A percentile compares a stretch with the other conserved stretches of the same genome.
Conservation (phyloP, 495 filamentous ascomycete genomes). For the Penicillium samsonianum region DNA sequence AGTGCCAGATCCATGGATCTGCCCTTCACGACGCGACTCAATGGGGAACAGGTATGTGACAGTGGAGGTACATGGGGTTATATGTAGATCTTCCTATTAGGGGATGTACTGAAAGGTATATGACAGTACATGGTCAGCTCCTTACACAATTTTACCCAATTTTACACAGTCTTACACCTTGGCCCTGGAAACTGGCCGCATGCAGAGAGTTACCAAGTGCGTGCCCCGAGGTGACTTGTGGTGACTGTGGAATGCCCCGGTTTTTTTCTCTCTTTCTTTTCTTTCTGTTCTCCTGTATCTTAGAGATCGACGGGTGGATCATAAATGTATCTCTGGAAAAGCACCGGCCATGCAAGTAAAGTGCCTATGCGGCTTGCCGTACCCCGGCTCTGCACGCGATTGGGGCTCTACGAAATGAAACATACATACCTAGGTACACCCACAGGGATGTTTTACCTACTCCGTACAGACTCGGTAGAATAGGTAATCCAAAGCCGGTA, state of each 20-base stretch:
- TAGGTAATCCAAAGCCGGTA: background rate
- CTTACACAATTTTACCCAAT: constrained; percentile 13
- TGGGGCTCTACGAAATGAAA: constrained; percentile 3
- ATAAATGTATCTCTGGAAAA: constrained; percentile 18
- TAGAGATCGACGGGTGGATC: constrained; percentile 14
- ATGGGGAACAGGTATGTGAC: constrained; percentile 21
- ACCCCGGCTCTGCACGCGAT: constrained; percentile 8
- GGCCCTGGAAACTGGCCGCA: constrained; percentile 26
- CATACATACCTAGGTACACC: background rate
- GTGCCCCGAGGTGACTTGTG: constrained; percentile 21
- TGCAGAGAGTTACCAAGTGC: constrained; percentile 34
- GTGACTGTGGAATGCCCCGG: constrained; percentile 23
- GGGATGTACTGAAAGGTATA: constrained; percentile 16
- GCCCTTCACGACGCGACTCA: constrained; percentile 33
- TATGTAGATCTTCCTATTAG: background rate
- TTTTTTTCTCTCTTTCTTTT: constrained; percentile 11
- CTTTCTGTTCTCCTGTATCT: background rate
- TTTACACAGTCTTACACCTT: constrained; percentile 15
- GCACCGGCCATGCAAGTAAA: constrained; percentile 17
- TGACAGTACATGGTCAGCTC: constrained; percentile 18
- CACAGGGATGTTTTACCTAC: constrained; percentile 1
- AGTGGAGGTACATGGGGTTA: constrained; percentile 4
- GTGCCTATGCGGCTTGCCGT: constrained; percentile 20
- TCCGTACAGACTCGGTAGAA: background rate
- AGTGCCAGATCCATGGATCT: constrained; percentile 39